Evolutionary conservation across 2,329 filamentous ascomycete species (phyloP).

Genomic region (Tympanopsis confertula): DNA sequence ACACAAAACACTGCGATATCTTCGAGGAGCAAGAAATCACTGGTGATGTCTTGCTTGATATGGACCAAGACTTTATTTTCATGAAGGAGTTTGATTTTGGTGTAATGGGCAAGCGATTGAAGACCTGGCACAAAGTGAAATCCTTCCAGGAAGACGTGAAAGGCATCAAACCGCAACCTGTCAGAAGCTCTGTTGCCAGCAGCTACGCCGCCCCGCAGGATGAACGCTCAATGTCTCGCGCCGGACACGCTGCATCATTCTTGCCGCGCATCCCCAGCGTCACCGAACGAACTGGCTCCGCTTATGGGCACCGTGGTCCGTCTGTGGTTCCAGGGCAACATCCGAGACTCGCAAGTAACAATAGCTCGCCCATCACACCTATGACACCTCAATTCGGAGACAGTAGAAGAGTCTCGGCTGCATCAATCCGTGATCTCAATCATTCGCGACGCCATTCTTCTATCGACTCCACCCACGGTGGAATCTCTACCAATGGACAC

Average conservation of each 20-base stretch:
- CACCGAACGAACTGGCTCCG: background rate
- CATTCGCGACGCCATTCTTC: slow-evolving; percentile 51
- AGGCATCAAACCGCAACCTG: slow-evolving; percentile 16
- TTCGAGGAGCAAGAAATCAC: slow-evolving; percentile 56
- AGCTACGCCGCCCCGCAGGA: background rate
- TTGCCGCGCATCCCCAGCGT: background rate
- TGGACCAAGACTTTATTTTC: slow-evolving; percentile 56
- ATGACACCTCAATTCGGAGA: slow-evolving; percentile 1
- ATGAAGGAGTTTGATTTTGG: slow-evolving; percentile 59
- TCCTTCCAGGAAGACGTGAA: slow-evolving; percentile 50
- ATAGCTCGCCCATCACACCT: background rate
- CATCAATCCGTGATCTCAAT: slow-evolving; percentile 41
- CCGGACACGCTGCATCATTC: background rate
- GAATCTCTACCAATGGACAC: slow-evolving; percentile 2
- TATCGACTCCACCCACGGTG: slow-evolving; percentile 34
- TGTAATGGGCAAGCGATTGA: slow-evolving; percentile 48
- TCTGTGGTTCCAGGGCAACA: background rate
- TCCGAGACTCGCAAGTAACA: background rate
- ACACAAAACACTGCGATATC: slow-evolving; percentile 48
- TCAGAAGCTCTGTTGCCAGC: slow-evolving; percentile 15
- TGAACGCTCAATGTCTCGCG: too few relatives aligned
- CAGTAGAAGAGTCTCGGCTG: slow-evolving; percentile 37
- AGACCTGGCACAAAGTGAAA: slow-evolving; percentile 58
- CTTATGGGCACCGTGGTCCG: background rate
- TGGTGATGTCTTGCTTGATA: slow-evolving; percentile 51